phyloP scores from a whole-genome alignment of 2,329 filamentous ascomycete genomes.

The Alternaria novae-zelandiae region DNA sequence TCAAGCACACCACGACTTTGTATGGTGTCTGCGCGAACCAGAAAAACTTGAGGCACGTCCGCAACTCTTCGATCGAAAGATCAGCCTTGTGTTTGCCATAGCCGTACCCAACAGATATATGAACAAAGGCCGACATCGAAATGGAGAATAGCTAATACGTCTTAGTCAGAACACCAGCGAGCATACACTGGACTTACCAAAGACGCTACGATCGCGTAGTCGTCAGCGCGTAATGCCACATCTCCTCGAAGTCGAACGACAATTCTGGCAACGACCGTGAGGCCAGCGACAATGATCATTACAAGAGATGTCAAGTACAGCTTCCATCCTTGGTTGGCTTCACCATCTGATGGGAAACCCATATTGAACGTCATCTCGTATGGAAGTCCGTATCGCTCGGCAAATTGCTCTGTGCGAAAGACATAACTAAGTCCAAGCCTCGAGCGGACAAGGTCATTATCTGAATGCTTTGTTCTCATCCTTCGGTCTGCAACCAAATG shows the following conservation, averaged over 20 bases:
- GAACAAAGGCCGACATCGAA: neutral
- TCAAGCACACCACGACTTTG: constrained; percentile 5
- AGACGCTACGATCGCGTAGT: neutral
- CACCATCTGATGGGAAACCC: neutral
- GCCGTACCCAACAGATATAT: neutral
- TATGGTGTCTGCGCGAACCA: neutral
- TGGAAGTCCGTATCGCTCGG: neutral
- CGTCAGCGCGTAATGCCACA: neutral
- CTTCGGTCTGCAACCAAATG: neutral
- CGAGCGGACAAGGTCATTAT: neutral
- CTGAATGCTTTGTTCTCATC: neutral
- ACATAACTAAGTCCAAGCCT: neutral
- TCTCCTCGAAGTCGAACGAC: neutral
- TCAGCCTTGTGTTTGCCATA: too few species aligned
- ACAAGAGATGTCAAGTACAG: neutral
- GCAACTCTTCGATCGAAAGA: too few species aligned
- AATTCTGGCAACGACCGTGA: neutral
- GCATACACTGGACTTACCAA: neutral
- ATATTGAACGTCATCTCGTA: neutral
- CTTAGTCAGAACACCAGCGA: neutral
- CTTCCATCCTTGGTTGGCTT: neutral
- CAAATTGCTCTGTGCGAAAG: neutral
- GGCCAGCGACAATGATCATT: neutral
- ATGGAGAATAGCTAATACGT: neutral
- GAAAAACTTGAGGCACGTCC: too few species aligned